phyloP scores from a whole-genome alignment of 1,284 basidiomycete species.

The Paramarasmius palmivorus region DNA sequence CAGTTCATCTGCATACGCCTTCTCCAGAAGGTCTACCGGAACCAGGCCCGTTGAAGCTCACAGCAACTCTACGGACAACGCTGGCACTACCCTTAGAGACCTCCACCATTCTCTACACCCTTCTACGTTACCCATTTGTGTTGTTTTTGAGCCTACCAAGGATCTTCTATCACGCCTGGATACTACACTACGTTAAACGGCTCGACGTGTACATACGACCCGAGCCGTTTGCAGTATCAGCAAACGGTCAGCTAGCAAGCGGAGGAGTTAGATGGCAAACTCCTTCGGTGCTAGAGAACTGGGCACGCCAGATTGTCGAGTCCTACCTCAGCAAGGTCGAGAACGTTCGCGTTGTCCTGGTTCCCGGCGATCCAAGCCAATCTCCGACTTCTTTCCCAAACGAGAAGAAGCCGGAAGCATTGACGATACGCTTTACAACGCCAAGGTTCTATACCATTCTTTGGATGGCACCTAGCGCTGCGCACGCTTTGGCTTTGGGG shows the following conservation, averaged over 20 bases:
- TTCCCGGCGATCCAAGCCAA: background rate
- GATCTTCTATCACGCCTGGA: slow-evolving; percentile 68
- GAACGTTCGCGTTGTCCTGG: background rate
- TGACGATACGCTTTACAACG: background rate
- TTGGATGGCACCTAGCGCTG: background rate
- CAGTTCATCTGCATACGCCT: slow-evolving; percentile 44
- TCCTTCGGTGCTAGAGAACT: background rate
- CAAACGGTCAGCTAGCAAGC: background rate
- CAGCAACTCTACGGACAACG: slow-evolving; percentile 43
- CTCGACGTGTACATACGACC: slow-evolving; percentile 68
- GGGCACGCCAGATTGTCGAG: background rate
- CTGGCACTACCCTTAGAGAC: slow-evolving; percentile 43
- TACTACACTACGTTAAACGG: slow-evolving; percentile 65
- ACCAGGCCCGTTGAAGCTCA: slow-evolving; percentile 49
- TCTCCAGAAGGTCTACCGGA: slow-evolving; percentile 15
- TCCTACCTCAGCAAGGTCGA: background rate
- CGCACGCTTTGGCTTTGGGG: background rate
- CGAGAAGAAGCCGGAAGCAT: background rate
- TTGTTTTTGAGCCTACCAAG: slow-evolving; percentile 62
- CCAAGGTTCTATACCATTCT: background rate
- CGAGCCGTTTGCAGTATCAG: slow-evolving; percentile 47
- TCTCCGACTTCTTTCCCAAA: background rate
- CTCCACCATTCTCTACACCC: slow-evolving; percentile 38
- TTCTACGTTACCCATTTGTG: slow-evolving; percentile 52
- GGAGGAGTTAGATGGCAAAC: slow-evolving; percentile 8